Base-by-base conservation (phyloP, 768 basidiomycete genomes). In the Coprinopsis sp. region DNA sequence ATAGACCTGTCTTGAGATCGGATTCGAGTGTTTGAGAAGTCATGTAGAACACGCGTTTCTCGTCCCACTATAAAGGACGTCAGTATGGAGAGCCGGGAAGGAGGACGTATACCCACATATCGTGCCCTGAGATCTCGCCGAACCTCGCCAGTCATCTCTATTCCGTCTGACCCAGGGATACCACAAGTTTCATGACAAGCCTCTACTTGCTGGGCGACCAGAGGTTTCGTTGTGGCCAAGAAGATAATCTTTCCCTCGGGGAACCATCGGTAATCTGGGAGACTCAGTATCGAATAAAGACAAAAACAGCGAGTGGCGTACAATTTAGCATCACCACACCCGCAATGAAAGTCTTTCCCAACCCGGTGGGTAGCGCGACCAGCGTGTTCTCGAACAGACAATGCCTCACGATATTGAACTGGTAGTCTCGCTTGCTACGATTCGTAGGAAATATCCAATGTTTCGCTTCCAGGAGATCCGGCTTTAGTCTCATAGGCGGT, bases 331-430 rank as follows among this genome's bases (percentile, higher is more conserved):
- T 97, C 18, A 99, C 78, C 2, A 91, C 91, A 1, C 95, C 93
- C 3, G 96, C 96, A 50, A 99, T 87, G 58, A 99, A 98, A 0
- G 96, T 99, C 68, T 99, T 99, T 13, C 96, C 96, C 11, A 98
- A 70, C 36, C 96, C 96, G 0, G 96, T 99, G 2, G 96, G 96
- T 12, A 99, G 69, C 0, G 93, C 87, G 23, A 97, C 93, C 6
- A 99, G 77, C 6, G 91, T 89, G 59, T 99, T 98, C 21, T 97
- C 88, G 58, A 88, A 91, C 19, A 99, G 73, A 55, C 83, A 87
- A 24, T 79, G 74, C 57, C 76, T 82, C 48, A 91, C 86, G 49
- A 99, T 97, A 49, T 96, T 95, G 61, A 77, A 94, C 56, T 99
- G 96, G 58, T 98, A 99, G 54, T 89, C 87, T 51, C 96, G 86